Base-by-base conservation (phyloP, 2,329 filamentous ascomycete species). In the Dendryphion nanum region DNA sequence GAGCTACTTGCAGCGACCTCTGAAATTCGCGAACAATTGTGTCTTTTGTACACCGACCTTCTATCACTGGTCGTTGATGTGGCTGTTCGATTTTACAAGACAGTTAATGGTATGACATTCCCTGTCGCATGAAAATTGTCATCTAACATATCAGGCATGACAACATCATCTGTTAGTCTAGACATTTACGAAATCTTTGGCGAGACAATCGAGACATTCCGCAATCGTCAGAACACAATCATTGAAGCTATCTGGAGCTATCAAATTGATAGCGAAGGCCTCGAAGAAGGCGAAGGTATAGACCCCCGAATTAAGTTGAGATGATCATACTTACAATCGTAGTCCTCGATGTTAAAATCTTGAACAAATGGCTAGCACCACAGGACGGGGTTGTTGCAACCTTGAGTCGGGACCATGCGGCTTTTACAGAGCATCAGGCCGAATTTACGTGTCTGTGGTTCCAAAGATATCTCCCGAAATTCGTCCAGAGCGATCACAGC, bases 291-390 rank as follows among this genome's bases (percentile, higher is more conserved):
- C 37, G 57, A 59, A 43, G 50, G 57, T 39, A 40, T 18, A 17
- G 21, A n/a, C 5, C 7, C 6, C 17, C 12, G 5, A 14, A 6
- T 5, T 12, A n/a, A n/a, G 4, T 12, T 20, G 24, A 17, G 18
- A n/a, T 14, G 24, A 6, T 13, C 10, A 6, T 33, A 19, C 35
- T 39, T 7, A 37, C 18, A 12, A 10, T 15, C 6, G 19, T 24
- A 47, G 55, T 47, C 1, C 44, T 63, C 8, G 61, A 60, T 17
- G 54, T 68, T 33, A 62, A 67, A 16, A 47, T 63, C 21, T 47
- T 57, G 33, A 57, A 46, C 35, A 51, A 60, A 29, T 74, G 70
- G 64, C 53, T 78, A 5, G 61, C 64, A 48, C n/a, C n/a, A n/a
- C n/a, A n/a, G n/a, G n/a, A n/a, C n/a, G n/a, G n/a, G n/a, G n/a